phyloP scores from a whole-genome alignment of 371 early-diverging fungal species.

The Mucor indicus region DNA sequence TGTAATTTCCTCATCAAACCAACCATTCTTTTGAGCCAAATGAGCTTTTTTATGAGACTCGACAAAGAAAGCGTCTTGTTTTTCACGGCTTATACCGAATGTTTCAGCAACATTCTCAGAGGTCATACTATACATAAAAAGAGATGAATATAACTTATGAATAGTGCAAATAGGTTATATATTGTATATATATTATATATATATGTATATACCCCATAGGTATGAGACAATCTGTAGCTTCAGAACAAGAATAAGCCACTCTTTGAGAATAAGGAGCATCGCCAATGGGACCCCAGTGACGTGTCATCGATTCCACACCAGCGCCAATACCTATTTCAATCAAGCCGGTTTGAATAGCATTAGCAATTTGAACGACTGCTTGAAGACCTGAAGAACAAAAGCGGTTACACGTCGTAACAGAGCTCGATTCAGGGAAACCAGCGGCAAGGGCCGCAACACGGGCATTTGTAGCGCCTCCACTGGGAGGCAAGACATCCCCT shows the following conservation, averaged over 20 bases:
- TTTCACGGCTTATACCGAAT: conserved; percentile 75
- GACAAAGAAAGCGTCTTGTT: conserved; percentile 91
- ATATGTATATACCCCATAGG: conserved; percentile 74
- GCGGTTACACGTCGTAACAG: conserved; percentile 90
- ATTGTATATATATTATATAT: too few relatives aligned
- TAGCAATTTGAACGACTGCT: conserved; percentile 87
- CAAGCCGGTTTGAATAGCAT: conserved; percentile 86
- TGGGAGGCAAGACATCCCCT: conserved; percentile 91
- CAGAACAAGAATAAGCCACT: conserved; percentile 61
- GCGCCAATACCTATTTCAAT: conserved; percentile 97
- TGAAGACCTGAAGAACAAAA: conserved; percentile 98
- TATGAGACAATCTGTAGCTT: conserved; percentile 77
- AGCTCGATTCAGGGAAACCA: conserved; percentile 85
- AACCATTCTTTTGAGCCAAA: conserved; percentile 86
- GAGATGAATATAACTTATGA: not conserved
- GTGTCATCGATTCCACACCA: conserved; percentile 98
- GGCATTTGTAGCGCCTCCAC: conserved; percentile 92
- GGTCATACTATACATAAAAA: conserved; percentile 60
- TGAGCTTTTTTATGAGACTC: conserved; percentile 78
- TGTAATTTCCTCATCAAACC: conserved; percentile 91
- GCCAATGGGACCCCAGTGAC: conserved; percentile 83
- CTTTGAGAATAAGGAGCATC: conserved; percentile 75
- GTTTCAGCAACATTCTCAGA: conserved; percentile 95
- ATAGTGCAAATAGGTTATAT: not conserved
- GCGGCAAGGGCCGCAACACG: conserved; percentile 95